phyloP scores from a whole-genome alignment of 1,284 basidiomycete genomes.

The Marasmius tenuissimus region DNA sequence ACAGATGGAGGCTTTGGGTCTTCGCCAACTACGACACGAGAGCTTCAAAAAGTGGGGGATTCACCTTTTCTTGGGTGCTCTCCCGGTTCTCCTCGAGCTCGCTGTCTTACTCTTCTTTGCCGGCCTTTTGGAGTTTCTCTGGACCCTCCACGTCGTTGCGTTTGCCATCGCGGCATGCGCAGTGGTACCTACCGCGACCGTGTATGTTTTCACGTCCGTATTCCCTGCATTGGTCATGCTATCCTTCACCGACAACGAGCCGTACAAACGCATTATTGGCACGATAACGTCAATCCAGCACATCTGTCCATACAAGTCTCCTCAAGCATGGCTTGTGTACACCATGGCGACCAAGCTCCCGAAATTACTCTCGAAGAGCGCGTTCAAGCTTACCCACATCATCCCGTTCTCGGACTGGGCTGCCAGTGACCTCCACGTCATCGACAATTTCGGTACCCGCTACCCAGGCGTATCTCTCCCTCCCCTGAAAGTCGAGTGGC shows the following conservation, averaged over 20 bases:
- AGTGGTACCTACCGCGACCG: neutral
- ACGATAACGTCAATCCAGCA: neutral
- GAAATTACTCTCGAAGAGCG: neutral
- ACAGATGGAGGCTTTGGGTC: neutral
- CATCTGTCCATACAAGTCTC: neutral
- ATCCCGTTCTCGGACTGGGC: neutral
- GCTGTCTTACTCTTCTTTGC: conserved; percentile 2
- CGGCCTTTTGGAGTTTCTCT: conserved; percentile 3
- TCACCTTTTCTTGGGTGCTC: neutral
- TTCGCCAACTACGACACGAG: neutral
- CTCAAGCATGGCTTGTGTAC: neutral
- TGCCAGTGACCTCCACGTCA: neutral
- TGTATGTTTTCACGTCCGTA: neutral
- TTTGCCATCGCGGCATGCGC: neutral
- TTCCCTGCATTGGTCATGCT: neutral
- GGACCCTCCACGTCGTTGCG: neutral
- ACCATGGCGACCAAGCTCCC: neutral
- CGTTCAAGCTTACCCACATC: neutral
- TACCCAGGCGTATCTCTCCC: neutral
- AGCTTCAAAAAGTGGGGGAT: neutral
- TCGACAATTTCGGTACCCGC: neutral
- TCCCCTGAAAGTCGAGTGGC: neutral
- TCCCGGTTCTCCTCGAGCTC: neutral
- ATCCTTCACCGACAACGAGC: too few relatives aligned
- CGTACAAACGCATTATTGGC: neutral